phyloP scores from a whole-genome alignment of 163 green algal genomes.

The Volvox carteri region DNA sequence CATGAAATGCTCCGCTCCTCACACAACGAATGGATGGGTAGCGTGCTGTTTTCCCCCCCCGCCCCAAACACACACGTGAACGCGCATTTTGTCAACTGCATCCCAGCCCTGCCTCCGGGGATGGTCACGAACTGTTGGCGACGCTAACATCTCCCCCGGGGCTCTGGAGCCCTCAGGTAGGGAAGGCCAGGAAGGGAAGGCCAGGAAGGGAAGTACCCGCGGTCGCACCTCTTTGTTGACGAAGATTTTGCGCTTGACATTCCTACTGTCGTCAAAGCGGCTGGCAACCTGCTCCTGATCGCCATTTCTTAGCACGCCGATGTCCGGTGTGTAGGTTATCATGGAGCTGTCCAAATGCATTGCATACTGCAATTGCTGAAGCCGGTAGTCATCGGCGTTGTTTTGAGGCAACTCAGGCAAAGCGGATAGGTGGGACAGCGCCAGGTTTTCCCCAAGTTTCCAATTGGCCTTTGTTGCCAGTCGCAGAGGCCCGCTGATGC shows the following conservation, averaged over 20 bases:
- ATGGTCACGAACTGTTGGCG: no score
- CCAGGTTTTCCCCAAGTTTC: conserved; percentile 36
- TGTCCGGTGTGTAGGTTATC: conserved; percentile 26
- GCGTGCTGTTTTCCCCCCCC: no score
- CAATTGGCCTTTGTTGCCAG: neutral
- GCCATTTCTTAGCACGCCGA: neutral
- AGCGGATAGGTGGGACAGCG: conserved; percentile 13
- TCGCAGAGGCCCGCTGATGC: neutral
- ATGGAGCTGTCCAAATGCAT: conserved; percentile 52
- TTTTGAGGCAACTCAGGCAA: conserved; percentile 10
- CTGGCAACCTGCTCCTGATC: neutral
- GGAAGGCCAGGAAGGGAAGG: no score
- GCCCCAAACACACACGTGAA: no score
- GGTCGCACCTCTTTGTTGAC: conserved; percentile 39
- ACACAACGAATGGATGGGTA: no score
- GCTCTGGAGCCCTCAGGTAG: no score
- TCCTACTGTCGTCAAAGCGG: conserved; percentile 34
- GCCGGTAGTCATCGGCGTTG: neutral
- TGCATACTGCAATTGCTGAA: conserved; percentile 48
- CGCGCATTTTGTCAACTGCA: no score
- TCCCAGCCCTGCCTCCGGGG: no score
- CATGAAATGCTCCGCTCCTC: no score
- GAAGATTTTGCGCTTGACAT: conserved; percentile 39
- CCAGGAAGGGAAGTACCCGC: neutral
- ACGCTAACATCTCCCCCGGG: no score